These are phyloP conservation scores for Coemansia aciculifera DNA, from an alignment of 192 early-diverging fungal genomes.

Conservation along the genomic window DNA sequence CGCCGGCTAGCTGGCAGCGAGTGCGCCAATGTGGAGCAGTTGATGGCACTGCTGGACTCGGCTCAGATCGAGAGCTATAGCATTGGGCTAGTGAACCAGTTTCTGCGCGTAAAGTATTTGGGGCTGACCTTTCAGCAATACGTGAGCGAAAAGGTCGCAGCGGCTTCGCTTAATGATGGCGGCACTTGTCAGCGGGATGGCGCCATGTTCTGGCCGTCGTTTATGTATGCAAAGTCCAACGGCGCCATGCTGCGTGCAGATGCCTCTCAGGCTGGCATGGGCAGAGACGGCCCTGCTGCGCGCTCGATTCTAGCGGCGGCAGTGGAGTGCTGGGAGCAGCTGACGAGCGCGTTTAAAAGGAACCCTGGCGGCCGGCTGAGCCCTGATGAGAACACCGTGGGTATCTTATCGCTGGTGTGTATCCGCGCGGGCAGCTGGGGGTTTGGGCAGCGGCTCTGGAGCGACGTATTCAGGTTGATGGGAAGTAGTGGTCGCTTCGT, in stretches of 20 bases:
- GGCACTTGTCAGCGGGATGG: neutral
- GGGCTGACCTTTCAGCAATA: conserved; percentile 52
- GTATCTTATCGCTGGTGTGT: conserved; percentile 33
- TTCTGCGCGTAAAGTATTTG: conserved; percentile 40
- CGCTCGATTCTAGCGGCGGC: conserved; percentile 15
- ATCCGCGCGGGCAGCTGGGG: conserved; percentile 26
- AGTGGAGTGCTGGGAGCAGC: conserved; percentile 29
- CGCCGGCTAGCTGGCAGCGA: conserved; percentile 16
- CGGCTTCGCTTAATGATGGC: neutral
- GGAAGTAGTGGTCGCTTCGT: neutral
- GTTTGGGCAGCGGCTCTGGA: conserved; percentile 42
- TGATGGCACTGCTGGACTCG: conserved; percentile 20
- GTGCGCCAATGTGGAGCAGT: conserved; percentile 13
- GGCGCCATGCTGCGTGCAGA: conserved; percentile 14
- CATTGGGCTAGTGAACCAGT: conserved; percentile 44
- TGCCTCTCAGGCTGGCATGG: conserved; percentile 8
- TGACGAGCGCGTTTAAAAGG: conserved; percentile 1
- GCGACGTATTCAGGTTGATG: conserved; percentile 31
- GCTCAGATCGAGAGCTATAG: conserved; percentile 33
- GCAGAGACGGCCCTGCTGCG: conserved; percentile 4
- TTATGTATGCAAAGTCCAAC: conserved; percentile 37
- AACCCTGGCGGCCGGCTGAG: conserved; percentile 11
- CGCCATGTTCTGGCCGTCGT: conserved; percentile 47
- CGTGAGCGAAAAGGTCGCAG: conserved; percentile 25
- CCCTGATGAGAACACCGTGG: conserved; percentile 35